Base-by-base conservation (phyloP, 306 rosid species). In the Prunus padus region DNA sequence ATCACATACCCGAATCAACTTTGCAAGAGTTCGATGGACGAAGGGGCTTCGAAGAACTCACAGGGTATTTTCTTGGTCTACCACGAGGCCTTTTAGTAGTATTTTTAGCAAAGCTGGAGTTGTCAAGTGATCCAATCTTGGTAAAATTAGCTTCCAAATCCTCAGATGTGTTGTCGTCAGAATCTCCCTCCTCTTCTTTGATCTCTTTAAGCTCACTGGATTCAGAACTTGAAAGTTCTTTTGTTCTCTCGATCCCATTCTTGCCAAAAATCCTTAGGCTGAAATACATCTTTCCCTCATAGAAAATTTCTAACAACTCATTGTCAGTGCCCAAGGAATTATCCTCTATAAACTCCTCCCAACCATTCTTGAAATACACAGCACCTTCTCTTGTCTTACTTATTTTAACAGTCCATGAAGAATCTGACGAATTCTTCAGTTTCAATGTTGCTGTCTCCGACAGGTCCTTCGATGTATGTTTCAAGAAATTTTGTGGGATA, bases 61-160 rank as follows among this genome's bases (percentile, higher is more conserved):
- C 42, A 15, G 72, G 60, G 54, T 25, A 25, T 51, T 65, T 75
- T 65, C 66, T 76, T 76, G 78, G 78, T 74, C 71, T 62, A 13
- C 46, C 73, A 6, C 4, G 14, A 22, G 65, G 65, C 45, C 49
- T 54, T 2, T 20, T 37, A 37, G 42, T 71, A 1, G 26, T 15
- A 28, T 16, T 52, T 49, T 59, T 22, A 11, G 79, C 30, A 4
- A 31, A 10, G 3, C 64, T 57, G 44, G 65, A 47, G 28, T 64
- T 28, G n/a, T 64, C 37, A 25, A 65, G 5, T 65, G 73, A 23
- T 68, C 20, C 42, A 13, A n/a, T 28, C 15, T 40, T 3, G 5
- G 63, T 23, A 31, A 11, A 11, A 30, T 44, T 4, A 3, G 11
- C 28, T 37, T 37, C 42, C 2, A 37, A 37, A 37, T 37, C 42